A percentile compares a stretch with the other conserved stretches of the same genome.
Conservation (phyloP, 2,329 filamentous ascomycete species). For the Aphanocladium album region DNA sequence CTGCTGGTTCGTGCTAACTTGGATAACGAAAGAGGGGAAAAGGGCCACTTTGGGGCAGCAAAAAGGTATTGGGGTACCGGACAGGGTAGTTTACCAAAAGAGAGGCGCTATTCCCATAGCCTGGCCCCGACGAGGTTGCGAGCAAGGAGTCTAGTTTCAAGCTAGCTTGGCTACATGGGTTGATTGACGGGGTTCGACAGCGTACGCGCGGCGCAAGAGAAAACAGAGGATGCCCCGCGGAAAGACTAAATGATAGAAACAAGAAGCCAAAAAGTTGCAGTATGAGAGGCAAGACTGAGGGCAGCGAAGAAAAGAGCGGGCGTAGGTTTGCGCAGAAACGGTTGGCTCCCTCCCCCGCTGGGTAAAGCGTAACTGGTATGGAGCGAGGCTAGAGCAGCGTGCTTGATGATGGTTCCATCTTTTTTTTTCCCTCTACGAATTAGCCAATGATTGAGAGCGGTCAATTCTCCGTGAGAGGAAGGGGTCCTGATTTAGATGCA, state of each 20-base stretch:
- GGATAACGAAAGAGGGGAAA: background rate
- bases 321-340: background rate
- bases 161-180: too few species aligned
- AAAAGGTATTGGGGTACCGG: background rate
- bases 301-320: background rate
- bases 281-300: too few species aligned
- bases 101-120: background rate
- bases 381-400: background rate
- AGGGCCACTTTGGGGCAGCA: background rate
- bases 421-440: background rate
- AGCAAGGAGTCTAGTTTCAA: too few species aligned
- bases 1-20: too few species aligned
- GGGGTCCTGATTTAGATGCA: too few species aligned
- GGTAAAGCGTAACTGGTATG: background rate
- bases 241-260: background rate
- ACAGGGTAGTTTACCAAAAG: background rate
- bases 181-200: background rate
- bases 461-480: too few species aligned
- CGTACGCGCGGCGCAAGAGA: background rate
- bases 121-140: background rate
- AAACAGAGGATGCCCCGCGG: too few species aligned
- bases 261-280: too few species aligned
- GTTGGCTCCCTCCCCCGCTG: background rate
- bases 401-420: background rate
- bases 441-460: too few species aligned